These are phyloP conservation scores for Colletotrichum liaoningense DNA, from an alignment of 2,329 filamentous ascomycete genomes.

Conservation along the genomic window DNA sequence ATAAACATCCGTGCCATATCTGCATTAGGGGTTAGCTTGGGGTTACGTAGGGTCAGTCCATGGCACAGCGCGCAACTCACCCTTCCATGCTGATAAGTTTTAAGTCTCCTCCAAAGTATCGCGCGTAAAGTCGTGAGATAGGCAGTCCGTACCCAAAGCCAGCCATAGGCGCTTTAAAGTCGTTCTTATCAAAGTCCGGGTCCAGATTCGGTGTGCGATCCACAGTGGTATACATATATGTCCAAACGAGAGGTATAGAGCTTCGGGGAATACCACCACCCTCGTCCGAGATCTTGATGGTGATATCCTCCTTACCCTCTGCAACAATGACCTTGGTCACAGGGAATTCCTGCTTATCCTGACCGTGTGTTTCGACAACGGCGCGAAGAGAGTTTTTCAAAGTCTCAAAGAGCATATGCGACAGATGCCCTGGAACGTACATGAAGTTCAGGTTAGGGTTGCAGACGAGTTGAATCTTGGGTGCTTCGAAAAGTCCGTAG, in stretches of 20 bases:
- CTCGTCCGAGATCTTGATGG: constrained; percentile 97
- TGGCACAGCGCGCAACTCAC: constrained; percentile 63
- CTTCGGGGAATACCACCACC: constrained; percentile 94
- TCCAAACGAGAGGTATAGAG: constrained; percentile 98
- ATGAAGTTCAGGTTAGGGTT: constrained; percentile 96
- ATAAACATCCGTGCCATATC: constrained; percentile 98
- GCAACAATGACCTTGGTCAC: constrained; percentile 98
- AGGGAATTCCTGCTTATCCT: constrained; percentile 95
- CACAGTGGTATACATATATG: constrained; percentile 99
- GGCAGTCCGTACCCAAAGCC: constrained; percentile 98
- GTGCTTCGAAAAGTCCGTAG: constrained; percentile 96
- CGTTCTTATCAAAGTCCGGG: constrained; percentile 97
- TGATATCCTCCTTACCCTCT: constrained; percentile 98
- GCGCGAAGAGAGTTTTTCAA: constrained; percentile 98
- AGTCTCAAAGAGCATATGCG: constrained; percentile 99
- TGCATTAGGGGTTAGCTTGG: constrained; percentile 49
- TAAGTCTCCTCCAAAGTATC: constrained; percentile 97
- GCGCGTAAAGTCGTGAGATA: constrained; percentile 91
- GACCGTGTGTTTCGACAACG: constrained; percentile 93
- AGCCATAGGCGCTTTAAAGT: constrained; percentile 99
- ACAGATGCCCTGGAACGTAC: constrained; percentile 99
- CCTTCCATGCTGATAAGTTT: constrained; percentile 99
- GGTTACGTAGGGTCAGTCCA: neutral
- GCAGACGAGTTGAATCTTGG: constrained; percentile 96
- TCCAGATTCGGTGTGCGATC: constrained; percentile 95